Evolutionary conservation across 2,329 filamentous ascomycete genomes (phyloP), one percentile per base, ranked within the genome.

Genomic region (Thielaviopsis populi): DNA sequence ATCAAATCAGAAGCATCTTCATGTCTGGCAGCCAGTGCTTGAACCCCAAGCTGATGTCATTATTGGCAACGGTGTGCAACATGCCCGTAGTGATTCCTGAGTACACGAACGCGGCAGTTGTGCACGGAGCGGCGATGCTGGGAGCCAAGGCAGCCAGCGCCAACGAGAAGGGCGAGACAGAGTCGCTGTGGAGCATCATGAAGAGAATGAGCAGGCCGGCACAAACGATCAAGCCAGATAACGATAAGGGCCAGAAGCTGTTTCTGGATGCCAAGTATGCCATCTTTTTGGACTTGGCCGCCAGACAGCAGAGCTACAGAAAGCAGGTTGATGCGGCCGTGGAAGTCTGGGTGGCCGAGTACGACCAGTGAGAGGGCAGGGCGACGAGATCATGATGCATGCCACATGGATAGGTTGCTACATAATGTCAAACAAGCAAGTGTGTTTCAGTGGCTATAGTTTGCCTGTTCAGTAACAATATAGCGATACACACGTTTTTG

Each of bases 21-120:
- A 97, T 99, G 94, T 96, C 90, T 3, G 94, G 94, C 67, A 95
- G 89, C 11, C 94, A 97, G 74, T 99, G 94, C 78, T 91, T 96
- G 75, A 99, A 99, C 74, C 84, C 87, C 41, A 84, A 97, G 66
- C 80, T 99, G 63, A 96, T 99, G 86, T 82, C 85, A 65, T 83
- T 99, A 17, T 87, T 99, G 69, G 91, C 94, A 15, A 94, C 91
- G 0, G 88, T 87, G 0, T 97, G 92, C 75, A 80, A 85, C 69
- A 91, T 96, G 86, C 92, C 92, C 1, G 92, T 99, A 22, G 78
- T 96, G 43, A 95, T 97, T 64, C 94, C 94, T 0, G 83, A 87
- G 61, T 97, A 99, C 71, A 90, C 96, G 66, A 89, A 96, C 72
- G 92, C 92, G 1, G 94, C 94, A 5, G 94, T 99, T 6, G 92